Evolutionary conservation across 2,329 filamentous ascomycete genomes (phyloP), one percentile per base, ranked within the genome.

Genomic region (Sporothrix humicola): DNA sequence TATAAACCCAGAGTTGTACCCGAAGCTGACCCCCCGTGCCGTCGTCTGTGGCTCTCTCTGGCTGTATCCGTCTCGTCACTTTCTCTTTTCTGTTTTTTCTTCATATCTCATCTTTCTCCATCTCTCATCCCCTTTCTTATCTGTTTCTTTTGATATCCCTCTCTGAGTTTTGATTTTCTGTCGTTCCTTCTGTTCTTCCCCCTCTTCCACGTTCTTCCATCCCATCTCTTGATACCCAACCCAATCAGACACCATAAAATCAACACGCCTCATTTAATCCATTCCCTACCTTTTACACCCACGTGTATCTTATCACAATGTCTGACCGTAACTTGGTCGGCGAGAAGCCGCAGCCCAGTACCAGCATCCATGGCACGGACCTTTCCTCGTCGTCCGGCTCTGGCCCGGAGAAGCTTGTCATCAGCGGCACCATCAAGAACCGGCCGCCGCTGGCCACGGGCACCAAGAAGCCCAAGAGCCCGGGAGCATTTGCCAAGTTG

Each of bases 401-500:
- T 8, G 48, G 26, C 26, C 26, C 66, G 9, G 65, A 63, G 3
- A 72, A 72, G 61, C 44, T 48, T 4, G 54, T 54, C 15, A 52
- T 69, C 15, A 69, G 72, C 48, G 72, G 65, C 31, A 76, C 73
- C 23, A 77, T 75, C 50, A n/a, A 12, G 9, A 48, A 42, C 42
- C n/a, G 9, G 20, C 77, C 79, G 5, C 74, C 75, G 0, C 70
- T 78, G 65, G 74, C 75, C 3, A 77, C 74, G 10, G 75, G 77
- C n/a, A 77, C 81, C 12, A 78, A 81, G 69, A 56, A 54, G 17
- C 48, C 26, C 1, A 8, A n/a, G 20, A 63, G 63, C 42, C 72
- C 23, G 1, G 61, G 52, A 17, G 37, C 26, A 1, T 15, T 73
- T 12, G 63, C 6, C 12, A 63, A 52, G 31, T 17, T 73, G 2